phyloP scores from a whole-genome alignment of 345 rosid genomes.

The Lenwebbia sp. region DNA sequence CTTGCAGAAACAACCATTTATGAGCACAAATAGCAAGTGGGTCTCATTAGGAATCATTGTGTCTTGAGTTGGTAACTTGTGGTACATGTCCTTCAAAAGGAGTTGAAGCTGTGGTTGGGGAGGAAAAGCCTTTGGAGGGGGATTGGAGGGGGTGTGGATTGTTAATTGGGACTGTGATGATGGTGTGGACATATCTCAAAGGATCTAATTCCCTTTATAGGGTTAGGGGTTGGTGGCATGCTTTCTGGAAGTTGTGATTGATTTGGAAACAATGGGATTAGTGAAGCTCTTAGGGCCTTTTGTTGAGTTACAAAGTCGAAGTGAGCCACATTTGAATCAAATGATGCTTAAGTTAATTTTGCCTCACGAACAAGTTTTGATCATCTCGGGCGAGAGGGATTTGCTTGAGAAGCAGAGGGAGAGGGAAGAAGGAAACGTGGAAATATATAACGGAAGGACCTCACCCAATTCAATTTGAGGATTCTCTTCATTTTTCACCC shows the following conservation, averaged over 20 bases:
- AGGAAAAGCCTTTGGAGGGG: neutral
- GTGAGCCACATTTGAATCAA: neutral
- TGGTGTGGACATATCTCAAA: neutral
- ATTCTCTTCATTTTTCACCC: neutral
- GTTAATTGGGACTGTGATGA: neutral
- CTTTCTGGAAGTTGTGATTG: neutral
- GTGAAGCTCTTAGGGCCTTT: neutral
- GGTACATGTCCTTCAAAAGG: neutral
- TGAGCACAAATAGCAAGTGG: neutral
- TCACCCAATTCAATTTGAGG: fast-evolving
- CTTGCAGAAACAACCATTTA: neutral
- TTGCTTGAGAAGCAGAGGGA: neutral
- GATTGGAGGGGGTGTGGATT: neutral
- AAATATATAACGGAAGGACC: neutral
- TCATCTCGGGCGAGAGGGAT: neutral
- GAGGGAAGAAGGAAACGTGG: neutral
- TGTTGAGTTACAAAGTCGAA: neutral
- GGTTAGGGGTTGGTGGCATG: slow-evolving; percentile 20
- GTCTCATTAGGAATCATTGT: neutral
- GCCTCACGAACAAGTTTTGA: neutral
- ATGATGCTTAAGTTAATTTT: neutral
- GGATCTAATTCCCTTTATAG: neutral
- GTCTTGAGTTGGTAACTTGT: neutral
- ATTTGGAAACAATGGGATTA: slow-evolving; percentile 3
- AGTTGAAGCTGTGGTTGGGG: neutral